phyloP scores from a whole-genome alignment of 192 early-diverging fungal genomes.

The Backusella macrospora region DNA sequence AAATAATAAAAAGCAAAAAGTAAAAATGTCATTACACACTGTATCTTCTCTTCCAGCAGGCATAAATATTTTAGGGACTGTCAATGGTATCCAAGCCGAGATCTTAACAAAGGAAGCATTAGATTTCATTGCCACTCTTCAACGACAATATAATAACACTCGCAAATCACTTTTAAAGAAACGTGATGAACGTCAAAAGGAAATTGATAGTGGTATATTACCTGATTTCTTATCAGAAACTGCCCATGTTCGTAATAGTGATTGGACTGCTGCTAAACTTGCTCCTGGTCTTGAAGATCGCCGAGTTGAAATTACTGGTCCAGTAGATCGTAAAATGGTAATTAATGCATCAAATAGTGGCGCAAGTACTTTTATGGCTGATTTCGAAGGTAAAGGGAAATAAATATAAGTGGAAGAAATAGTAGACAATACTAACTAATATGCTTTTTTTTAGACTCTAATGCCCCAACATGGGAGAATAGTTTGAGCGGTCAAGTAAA shows the following conservation, averaged over 20 bases:
- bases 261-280: slow-evolving; percentile 84
- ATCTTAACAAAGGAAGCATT: slow-evolving; percentile 84
- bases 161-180: slow-evolving; percentile 80
- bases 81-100: slow-evolving; percentile 61
- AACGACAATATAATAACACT: slow-evolving; percentile 85
- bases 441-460: slow-evolving; percentile 73
- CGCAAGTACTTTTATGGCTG: slow-evolving; percentile 94
- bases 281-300: slow-evolving; percentile 88
- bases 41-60: slow-evolving; percentile 57
- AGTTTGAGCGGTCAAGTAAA: slow-evolving; percentile 87
- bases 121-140: slow-evolving; percentile 83
- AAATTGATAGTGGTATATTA: slow-evolving; percentile 77
- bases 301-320: slow-evolving; percentile 95
- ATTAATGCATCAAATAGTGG: slow-evolving; percentile 97
- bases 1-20: background rate
- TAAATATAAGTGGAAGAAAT: background rate
- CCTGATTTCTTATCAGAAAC: slow-evolving; percentile 93
- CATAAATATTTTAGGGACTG: slow-evolving; percentile 68
- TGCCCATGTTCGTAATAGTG: slow-evolving; percentile 83
- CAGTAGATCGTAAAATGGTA: slow-evolving; percentile 98
- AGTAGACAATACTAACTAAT: background rate
- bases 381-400: slow-evolving; percentile 74
- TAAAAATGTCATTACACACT: background rate
- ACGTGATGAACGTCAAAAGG: slow-evolving; percentile 74
- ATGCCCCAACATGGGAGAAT: slow-evolving; percentile 96